These are phyloP conservation scores for Lachancea thermotolerans DNA, from an alignment of 805 yeast species.

Conservation along the genomic window DNA sequence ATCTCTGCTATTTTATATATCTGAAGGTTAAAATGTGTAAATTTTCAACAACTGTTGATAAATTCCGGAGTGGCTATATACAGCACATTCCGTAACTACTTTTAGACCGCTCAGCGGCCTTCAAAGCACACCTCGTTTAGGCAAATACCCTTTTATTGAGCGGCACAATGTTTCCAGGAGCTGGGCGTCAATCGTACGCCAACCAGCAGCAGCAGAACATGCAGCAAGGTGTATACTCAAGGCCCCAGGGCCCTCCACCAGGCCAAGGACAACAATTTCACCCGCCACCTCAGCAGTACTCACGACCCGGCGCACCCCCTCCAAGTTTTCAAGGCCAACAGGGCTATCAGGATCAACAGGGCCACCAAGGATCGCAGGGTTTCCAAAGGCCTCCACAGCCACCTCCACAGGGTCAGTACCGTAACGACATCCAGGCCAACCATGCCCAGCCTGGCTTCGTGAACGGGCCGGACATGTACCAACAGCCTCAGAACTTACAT, in stretches of 20 bases:
- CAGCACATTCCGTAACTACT: background rate
- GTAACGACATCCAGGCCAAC: conserved; percentile 10
- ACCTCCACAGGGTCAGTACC: conserved; percentile 2
- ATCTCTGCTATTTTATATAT: no score
- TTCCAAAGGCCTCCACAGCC: background rate
- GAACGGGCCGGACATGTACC: conserved; percentile 16
- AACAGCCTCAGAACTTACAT: conserved; percentile 18
- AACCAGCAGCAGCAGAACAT: conserved; percentile 12
- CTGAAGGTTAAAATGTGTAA: background rate
- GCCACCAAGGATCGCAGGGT: conserved; percentile 1
- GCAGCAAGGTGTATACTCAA: conserved; percentile 7
- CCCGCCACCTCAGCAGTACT: conserved; percentile 2
- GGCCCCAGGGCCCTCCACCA: conserved; percentile 19
- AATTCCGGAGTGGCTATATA: no score
- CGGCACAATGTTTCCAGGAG: conserved; percentile 29
- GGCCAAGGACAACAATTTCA: conserved; percentile 8
- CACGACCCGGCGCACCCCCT: conserved; percentile 18
- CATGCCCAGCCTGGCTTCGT: conserved; percentile 11
- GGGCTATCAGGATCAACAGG: background rate
- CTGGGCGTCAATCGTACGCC: conserved; percentile 29
- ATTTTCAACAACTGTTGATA: background rate
- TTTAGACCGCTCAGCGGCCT: background rate
- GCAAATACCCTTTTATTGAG: background rate
- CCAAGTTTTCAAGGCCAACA: conserved; percentile 8
- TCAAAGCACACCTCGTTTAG: background rate